A percentile compares a stretch with the other conserved stretches of the same genome.
Evolutionary conservation across 2,329 filamentous ascomycete genomes (phyloP).

Genomic region (Ceratocystis diversiconidia): DNA sequence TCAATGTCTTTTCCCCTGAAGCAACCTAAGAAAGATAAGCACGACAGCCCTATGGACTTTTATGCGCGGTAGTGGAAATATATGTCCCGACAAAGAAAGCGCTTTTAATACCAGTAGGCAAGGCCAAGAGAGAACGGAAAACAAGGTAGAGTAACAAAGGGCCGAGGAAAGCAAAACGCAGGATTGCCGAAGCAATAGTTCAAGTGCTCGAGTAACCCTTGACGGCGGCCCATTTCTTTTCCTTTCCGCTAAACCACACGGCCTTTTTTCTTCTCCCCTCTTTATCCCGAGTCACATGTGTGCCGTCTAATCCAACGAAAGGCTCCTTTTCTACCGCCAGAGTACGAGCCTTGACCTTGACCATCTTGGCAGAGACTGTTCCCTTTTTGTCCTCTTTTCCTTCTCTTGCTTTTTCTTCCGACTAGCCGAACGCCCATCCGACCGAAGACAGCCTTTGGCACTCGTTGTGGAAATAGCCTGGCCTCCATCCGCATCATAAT

Average conservation of each 20-base stretch:
- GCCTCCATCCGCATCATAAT: neutral
- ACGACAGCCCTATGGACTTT: too few species aligned
- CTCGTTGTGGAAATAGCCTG: neutral
- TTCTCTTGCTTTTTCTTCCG: neutral
- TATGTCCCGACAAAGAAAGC: too few species aligned
- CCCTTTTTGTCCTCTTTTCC: neutral
- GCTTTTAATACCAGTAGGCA: too few species aligned
- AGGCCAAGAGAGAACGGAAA: too few species aligned
- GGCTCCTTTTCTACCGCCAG: too few species aligned
- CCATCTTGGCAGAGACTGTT: neutral
- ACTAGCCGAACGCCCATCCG: slow-evolving; percentile 8
- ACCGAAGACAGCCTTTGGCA: neutral
- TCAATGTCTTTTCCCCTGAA: too few species aligned
- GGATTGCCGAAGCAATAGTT: neutral
- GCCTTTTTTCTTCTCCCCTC: neutral
- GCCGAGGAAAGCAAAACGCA: neutral
- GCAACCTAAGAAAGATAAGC: too few species aligned
- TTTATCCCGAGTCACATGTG: neutral
- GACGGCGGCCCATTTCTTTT: too few species aligned
- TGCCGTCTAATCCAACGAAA: neutral
- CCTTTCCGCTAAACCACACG: too few species aligned
- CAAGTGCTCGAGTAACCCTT: neutral
- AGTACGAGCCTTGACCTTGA: neutral
- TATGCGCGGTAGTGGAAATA: too few species aligned
- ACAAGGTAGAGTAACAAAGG: too few species aligned